Evolutionary conservation across 345 rosid genomes (phyloP).

Genomic region (Rhodomyrtus tomentosa): DNA sequence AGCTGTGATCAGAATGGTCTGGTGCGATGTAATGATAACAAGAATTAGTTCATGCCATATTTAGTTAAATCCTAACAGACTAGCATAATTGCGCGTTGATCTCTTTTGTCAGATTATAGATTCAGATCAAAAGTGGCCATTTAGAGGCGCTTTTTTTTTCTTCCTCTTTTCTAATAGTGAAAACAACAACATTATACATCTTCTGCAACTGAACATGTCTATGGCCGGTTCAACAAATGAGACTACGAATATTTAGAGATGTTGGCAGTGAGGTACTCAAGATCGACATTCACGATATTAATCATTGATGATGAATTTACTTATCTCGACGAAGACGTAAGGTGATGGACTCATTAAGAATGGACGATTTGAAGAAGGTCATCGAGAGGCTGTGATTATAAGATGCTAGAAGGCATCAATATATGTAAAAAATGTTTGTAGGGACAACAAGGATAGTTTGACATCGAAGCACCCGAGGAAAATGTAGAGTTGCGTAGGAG

Average conservation of each 20-base stretch:
- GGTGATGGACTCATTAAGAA: background rate
- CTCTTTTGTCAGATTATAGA: background rate
- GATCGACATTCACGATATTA: background rate
- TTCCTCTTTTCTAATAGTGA: background rate
- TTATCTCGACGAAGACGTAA: background rate
- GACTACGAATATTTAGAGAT: background rate
- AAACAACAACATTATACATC: background rate
- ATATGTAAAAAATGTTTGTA: background rate
- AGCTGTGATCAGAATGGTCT: background rate
- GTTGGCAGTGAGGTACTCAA: background rate
- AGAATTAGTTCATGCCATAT: background rate
- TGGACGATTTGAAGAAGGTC: background rate
- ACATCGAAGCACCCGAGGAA: background rate
- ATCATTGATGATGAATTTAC: background rate
- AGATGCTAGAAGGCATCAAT: background rate
- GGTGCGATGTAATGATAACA: background rate
- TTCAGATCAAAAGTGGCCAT: background rate
- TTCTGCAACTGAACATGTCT: background rate
- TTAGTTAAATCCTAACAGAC: background rate
- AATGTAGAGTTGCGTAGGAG: background rate
- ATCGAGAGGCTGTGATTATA: background rate
- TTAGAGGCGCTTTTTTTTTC: background rate
- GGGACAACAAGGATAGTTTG: background rate
- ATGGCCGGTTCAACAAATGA: background rate
- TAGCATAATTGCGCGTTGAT: background rate